Conservation (phyloP, 495 filamentous ascomycete genomes). For the Amphirosellinia nigrospora region DNA sequence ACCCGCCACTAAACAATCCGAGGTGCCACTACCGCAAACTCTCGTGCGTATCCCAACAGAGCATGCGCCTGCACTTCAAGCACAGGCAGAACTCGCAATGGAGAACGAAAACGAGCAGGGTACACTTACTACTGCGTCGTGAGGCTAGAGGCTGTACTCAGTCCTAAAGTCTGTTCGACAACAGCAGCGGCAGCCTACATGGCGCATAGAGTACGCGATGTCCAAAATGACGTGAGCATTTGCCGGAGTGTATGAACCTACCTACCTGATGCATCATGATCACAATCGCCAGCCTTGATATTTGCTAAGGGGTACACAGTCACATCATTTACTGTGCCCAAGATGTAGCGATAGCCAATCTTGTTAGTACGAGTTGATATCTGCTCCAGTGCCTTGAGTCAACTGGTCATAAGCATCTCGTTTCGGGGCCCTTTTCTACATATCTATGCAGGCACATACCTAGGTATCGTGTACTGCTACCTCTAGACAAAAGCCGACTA, state of each 20-base stretch:
- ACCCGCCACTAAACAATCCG: conserved; percentile 44
- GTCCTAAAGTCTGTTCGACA: neutral
- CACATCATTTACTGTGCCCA: neutral
- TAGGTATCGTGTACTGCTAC: neutral
- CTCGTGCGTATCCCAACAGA: conserved; percentile 81
- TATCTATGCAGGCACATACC: neutral
- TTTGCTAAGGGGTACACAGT: neutral
- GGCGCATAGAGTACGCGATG: neutral
- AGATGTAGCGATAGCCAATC: neutral
- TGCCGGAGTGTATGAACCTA: neutral
- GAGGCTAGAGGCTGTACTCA: neutral
- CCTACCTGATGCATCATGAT: neutral
- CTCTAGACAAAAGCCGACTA: neutral
- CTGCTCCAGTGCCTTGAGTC: neutral
- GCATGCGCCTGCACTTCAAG: conserved; percentile 63
- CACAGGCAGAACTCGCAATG: conserved; percentile 51
- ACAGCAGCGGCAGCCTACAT: neutral
- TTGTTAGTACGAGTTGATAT: neutral
- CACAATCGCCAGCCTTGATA: neutral
- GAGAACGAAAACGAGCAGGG: conserved; percentile 46
- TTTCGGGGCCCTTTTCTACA: neutral
- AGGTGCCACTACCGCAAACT: conserved; percentile 72
- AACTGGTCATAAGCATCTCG: neutral
- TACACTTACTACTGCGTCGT: conserved; percentile 30
- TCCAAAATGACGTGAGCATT: neutral